Evolutionary conservation across 257 asterid genomes (phyloP).

Genomic region (Jasminum sambac): DNA sequence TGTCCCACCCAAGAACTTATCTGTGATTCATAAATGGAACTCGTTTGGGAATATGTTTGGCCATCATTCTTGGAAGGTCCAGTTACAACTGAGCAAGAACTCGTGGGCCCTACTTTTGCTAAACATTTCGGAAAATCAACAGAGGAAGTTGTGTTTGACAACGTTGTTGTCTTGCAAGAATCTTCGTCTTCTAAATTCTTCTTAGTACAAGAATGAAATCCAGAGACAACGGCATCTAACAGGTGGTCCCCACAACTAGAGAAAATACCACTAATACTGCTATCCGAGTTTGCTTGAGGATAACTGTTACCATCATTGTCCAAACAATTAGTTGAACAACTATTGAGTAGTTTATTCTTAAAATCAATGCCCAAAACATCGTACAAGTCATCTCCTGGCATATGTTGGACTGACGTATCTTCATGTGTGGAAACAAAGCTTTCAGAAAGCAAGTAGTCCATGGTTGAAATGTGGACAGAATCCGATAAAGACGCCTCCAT

Average conservation of each 20-base stretch:
- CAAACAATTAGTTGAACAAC: slow-evolving; percentile 42
- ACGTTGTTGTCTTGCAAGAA: slow-evolving; percentile 53
- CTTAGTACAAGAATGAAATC: slow-evolving; percentile 34
- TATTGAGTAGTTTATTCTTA: slow-evolving; percentile 53
- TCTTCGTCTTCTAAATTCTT: slow-evolving; percentile 46
- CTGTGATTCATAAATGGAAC: slow-evolving; percentile 69
- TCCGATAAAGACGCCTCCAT: slow-evolving; percentile 32
- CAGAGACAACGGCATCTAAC: slow-evolving; percentile 72
- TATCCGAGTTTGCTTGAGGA: slow-evolving; percentile 47
- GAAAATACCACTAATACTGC: slow-evolving; percentile 49
- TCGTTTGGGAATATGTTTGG: slow-evolving; percentile 48
- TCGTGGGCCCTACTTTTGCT: slow-evolving; percentile 40
- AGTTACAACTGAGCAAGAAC: slow-evolving; percentile 46
- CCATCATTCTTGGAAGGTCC: slow-evolving; percentile 48
- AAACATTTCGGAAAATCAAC: slow-evolving; percentile 57
- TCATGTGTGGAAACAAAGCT: slow-evolving; percentile 30
- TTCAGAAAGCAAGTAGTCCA: slow-evolving; percentile 28
- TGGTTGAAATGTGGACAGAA: slow-evolving; percentile 28
- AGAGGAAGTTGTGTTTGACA: slow-evolving; percentile 53
- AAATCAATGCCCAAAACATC: slow-evolving; percentile 86
- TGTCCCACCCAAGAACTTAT: slow-evolving; percentile 72
- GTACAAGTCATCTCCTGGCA: slow-evolving; percentile 72
- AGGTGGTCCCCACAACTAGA: slow-evolving; percentile 56
- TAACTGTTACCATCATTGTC: slow-evolving; percentile 34
- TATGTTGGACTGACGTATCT: slow-evolving; percentile 35